Base-by-base conservation (phyloP, 129 eudicot species). In the Artemisia annua region DNA sequence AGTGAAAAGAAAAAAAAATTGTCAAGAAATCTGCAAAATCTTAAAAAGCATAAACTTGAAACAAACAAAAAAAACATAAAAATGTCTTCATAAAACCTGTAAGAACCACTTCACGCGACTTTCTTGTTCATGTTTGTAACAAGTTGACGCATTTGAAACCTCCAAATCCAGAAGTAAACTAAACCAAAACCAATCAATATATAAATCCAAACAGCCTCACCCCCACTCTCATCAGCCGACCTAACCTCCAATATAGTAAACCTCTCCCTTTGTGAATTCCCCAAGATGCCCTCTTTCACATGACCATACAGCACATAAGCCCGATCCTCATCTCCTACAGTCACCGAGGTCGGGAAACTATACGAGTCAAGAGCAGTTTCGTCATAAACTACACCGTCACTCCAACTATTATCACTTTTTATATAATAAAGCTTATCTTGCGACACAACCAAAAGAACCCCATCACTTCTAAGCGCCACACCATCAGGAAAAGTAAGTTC, bases 291-390 rank as follows among this genome's bases (percentile, higher is more conserved):
- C 91, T 94, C 96, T 11, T 76, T 74, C 56, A 80, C 79, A 69
- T 90, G 83, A 69, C 98, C 97, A 75, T 94, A 90, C 54, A 94
- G 76, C 84, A 88, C 97, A 60, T 90, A 94, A 48, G 83, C 91
- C 87, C 98, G 88, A 18, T 80, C 81, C 72, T 81, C 96, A 13
- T 83, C 96, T 44, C 96, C 97, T 11, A 86, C 88, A 0, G 83
- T 75, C 67, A 94, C 96, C 0, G 91, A 82, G 10, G 87, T 90
- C 0, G 98, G 89, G 26, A 83, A 85, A 60, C 79, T 69, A 5
- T 84, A 83, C 0, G 49, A 75, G 19, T 94, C 97, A 18, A 94
- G 97, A 85, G 89, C 78, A 75, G 90, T 88, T 73, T 90, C 92
- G 85, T 90, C 97, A 83, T 79, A 86, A 51, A 94, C 91, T 51